Base-by-base conservation (phyloP, 108 stramenopile species). In the Cyclotella kingstonii region DNA sequence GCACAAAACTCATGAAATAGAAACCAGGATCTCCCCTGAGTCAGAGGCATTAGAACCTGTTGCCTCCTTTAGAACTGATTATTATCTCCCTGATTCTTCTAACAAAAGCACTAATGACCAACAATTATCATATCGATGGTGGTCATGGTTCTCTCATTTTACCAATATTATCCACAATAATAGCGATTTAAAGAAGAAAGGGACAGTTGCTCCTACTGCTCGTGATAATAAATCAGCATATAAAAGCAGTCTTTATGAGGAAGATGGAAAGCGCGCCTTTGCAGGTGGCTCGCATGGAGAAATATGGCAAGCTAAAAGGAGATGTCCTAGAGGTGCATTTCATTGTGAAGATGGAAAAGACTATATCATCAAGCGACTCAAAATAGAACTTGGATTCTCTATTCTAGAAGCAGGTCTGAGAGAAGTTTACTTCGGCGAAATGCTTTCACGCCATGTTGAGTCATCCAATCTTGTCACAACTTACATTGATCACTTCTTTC, bases 401-500 rank as follows among this genome's bases (percentile, higher is more conserved):
- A 31, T 88, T 12, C 46, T 91, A 19, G 90, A 91, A 60, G 90
- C 90, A n/a, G 90, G 90, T 4, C 54, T 91, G 27, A 61, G 90
- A 53, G 90, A 91, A 54, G 67, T 91, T 1, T 86, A 91, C 47
- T 83, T 88, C 63, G 90, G 90, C 14, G 79, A 85, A 23, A 60
- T 83, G 41, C 77, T 90, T 17, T 52, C 56, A 19, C 22, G 63
- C 29, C 64, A 79, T 46, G 61, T 57, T 11, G 57, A 76, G 25
- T 68, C 74, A 4, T 54, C 68, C 4, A 39, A 28, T 15, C 43
- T 83, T 25, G 84, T 77, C 44, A 91, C 90, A 14, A 69, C 54
- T n/a, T 91, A 88, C 57, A 80, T 91, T 11, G 86, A 91, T 57
- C 90, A 91, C 60, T 91, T 91, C 69, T 91, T 87, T 67, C 81